Evolutionary conservation across 2,329 filamentous ascomycete species (phyloP).

Genomic region (Pezicula carpinea): DNA sequence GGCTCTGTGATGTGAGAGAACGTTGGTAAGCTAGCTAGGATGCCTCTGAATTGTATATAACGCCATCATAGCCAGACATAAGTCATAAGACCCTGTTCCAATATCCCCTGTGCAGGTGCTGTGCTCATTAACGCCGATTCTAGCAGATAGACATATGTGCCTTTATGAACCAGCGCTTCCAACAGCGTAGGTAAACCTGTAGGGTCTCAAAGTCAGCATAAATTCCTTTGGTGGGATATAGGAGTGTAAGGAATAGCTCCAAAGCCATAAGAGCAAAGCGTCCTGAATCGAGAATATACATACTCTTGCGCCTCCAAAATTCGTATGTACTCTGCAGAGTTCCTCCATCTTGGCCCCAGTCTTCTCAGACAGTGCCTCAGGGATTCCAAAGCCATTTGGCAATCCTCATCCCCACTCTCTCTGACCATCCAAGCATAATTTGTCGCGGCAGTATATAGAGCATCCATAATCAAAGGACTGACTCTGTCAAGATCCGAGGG

Average conservation of each 20-base stretch:
- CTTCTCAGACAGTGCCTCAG: conserved; percentile 26
- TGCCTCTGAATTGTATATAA: too few relatives aligned
- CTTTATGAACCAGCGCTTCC: not conserved
- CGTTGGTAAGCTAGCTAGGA: too few relatives aligned
- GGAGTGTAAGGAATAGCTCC: too few relatives aligned
- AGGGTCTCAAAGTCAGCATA: too few relatives aligned
- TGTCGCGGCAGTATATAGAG: conserved; percentile 33
- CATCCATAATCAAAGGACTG: conserved; percentile 33
- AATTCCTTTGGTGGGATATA: too few relatives aligned
- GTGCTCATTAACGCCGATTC: not conserved
- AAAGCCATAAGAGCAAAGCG: too few relatives aligned
- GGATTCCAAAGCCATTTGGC: conserved; percentile 25
- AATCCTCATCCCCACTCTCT: conserved; percentile 31
- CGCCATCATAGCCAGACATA: too few relatives aligned
- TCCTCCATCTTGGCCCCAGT: conserved; percentile 30
- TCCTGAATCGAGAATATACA: too few relatives aligned
- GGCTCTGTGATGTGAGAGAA: too few relatives aligned
- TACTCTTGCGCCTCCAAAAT: conserved; percentile 32
- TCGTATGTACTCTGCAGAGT: conserved; percentile 32
- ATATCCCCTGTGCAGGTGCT: not conserved
- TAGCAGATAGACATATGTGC: not conserved
- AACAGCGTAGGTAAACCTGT: not conserved
- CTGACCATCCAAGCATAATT: conserved; percentile 34
- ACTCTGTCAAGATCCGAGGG: conserved; percentile 24
- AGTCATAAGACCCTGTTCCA: not conserved